Evolutionary conservation across 345 rosid species (phyloP).

Genomic region (Eutrema japonicum): DNA sequence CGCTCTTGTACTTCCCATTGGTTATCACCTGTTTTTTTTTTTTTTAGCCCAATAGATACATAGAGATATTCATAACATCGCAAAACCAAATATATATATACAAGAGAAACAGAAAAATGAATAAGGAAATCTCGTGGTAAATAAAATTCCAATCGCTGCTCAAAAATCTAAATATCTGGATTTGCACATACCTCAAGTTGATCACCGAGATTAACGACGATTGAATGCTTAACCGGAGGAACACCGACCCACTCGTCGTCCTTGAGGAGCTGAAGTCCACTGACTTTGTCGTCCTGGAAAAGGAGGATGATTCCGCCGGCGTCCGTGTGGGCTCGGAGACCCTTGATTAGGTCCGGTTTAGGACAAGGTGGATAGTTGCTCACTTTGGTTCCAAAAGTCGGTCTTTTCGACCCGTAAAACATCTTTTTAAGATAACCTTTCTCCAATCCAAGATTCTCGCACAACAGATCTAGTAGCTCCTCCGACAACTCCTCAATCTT

Average conservation of each 20-base stretch:
- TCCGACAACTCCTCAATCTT: conserved; percentile 82
- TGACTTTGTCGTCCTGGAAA: conserved; percentile 83
- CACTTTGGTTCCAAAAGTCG: conserved; percentile 89
- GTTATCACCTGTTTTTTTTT: conserved; percentile 68
- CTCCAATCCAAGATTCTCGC: conserved; percentile 85
- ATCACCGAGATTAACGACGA: conserved; percentile 92
- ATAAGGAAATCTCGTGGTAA: not conserved
- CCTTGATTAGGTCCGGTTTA: conserved; percentile 84
- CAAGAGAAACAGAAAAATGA: too few relatives aligned
- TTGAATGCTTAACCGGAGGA: conserved; percentile 93
- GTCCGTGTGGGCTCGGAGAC: conserved; percentile 97
- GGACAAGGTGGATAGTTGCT: conserved; percentile 99
- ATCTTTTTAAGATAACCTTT: conserved; percentile 75
- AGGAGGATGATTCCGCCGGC: conserved; percentile 93
- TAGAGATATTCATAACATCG: not conserved
- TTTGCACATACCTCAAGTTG: conserved; percentile 71
- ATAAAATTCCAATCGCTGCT: too few relatives aligned
- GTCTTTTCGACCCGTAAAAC: conserved; percentile 68
- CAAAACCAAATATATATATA: not conserved
- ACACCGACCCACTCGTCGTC: conserved; percentile 89
- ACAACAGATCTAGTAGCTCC: conserved; percentile 72
- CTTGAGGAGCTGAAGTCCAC: conserved; percentile 96
- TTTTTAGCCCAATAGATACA: not conserved
- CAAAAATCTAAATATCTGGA: not conserved
- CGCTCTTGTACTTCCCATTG: conserved; percentile 92